Evolutionary conservation across 331 rosid genomes (phyloP).

Genomic region (Malus hybrid): DNA sequence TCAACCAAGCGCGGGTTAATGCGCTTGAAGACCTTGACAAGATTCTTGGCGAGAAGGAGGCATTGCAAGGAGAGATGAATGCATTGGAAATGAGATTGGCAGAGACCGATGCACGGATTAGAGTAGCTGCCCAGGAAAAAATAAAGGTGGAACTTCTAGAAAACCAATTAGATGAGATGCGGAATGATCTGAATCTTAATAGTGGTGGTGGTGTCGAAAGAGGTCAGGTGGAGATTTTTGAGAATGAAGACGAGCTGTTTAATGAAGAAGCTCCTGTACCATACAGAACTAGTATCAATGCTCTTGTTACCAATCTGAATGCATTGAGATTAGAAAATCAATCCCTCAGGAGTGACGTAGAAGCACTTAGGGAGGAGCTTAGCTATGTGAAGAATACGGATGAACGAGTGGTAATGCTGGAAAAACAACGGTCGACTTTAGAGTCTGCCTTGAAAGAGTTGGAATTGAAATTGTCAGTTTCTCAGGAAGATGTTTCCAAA

Average conservation of each 20-base stretch:
- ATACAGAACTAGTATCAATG: slow-evolving; percentile 15
- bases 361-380: slow-evolving; percentile 50
- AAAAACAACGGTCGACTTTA: slow-evolving; percentile 59
- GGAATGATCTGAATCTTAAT: slow-evolving; percentile 29
- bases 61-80: slow-evolving; percentile 65
- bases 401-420: slow-evolving; percentile 55
- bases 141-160: slow-evolving; percentile 56
- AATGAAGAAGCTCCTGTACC: slow-evolving; percentile 20
- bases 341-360: slow-evolving; percentile 43
- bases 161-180: slow-evolving; percentile 50
- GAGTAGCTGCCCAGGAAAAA: slow-evolving; percentile 68
- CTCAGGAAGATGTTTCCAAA: slow-evolving; percentile 63
- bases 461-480: slow-evolving; percentile 51
- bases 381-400: slow-evolving; percentile 36
- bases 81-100: slow-evolving; percentile 60
- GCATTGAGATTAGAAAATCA: slow-evolving; percentile 67
- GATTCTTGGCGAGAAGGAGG: slow-evolving; percentile 65
- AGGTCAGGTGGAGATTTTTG: slow-evolving; percentile 22
- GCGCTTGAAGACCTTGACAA: slow-evolving; percentile 75
- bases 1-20: slow-evolving; percentile 69
- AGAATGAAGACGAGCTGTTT: slow-evolving; percentile 14
- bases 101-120: slow-evolving; percentile 62
- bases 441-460: slow-evolving; percentile 60
- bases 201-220: slow-evolving; percentile 26
- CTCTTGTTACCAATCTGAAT: slow-evolving; percentile 48